Percentiles rank a stretch among this genome's conserved stretches.
Evolutionary conservation across 2,329 filamentous ascomycete genomes (phyloP).

Genomic region (Xylariaceae sp.): DNA sequence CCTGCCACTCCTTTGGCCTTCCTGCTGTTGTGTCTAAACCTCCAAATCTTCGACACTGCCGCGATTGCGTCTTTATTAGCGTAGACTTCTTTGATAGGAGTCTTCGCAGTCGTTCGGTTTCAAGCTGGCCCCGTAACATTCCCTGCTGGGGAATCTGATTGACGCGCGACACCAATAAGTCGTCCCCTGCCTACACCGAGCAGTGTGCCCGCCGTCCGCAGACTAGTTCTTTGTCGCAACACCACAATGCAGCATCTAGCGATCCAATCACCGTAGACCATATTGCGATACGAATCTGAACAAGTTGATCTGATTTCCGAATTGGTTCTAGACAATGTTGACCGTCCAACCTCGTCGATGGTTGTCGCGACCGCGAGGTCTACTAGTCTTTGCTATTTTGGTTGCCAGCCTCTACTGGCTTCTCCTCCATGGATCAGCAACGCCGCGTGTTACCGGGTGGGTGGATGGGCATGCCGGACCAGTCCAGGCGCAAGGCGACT

Average conservation of each 20-base stretch:
- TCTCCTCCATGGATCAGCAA: slow-evolving; percentile 42
- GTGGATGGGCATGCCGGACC: slow-evolving; percentile 9
- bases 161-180: neutral
- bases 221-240: slow-evolving; percentile 1
- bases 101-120: slow-evolving; percentile 38
- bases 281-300: slow-evolving; percentile 13
- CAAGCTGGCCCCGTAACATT: slow-evolving; percentile 3
- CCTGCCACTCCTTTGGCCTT: slow-evolving; percentile 1
- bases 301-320: slow-evolving; percentile 9
- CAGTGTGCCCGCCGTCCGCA: neutral
- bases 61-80: neutral
- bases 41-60: neutral
- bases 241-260: slow-evolving; percentile 18
- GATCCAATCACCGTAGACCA: slow-evolving; percentile 13
- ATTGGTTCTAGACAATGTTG: slow-evolving; percentile 33
- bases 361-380: slow-evolving; percentile 45
- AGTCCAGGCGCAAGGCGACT: slow-evolving; percentile 10
- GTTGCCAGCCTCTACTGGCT: slow-evolving; percentile 48
- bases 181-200: neutral
- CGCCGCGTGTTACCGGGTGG: slow-evolving; percentile 18
- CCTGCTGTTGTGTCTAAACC: slow-evolving; percentile 21
- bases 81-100: slow-evolving; percentile 43
- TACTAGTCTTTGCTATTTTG: slow-evolving; percentile 46
- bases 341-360: slow-evolving; percentile 38
- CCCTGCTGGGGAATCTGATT: neutral